Percentiles rank a stretch among this genome's conserved stretches.
Evolutionary conservation across 768 basidiomycete genomes (phyloP).

Genomic region (Phaeolepiota aurea): DNA sequence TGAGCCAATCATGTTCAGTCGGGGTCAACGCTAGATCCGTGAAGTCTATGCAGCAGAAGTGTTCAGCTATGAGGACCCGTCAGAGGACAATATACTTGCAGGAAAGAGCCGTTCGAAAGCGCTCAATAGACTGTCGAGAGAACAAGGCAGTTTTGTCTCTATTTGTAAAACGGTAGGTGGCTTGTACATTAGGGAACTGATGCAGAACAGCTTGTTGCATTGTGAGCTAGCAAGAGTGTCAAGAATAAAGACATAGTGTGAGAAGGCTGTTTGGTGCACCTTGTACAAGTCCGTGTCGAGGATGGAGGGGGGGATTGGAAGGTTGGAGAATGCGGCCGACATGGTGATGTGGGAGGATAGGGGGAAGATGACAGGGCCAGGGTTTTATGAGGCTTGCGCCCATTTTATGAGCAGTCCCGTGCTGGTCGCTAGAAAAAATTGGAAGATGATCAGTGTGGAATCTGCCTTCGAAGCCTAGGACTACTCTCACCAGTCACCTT

Average conservation of each 20-base stretch:
- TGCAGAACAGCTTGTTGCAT: slow-evolving; percentile 91
- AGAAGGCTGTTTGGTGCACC: slow-evolving; percentile 30
- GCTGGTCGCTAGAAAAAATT: no score
- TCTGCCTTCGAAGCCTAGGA: no score
- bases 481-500: no score
- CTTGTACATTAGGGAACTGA: slow-evolving; percentile 66
- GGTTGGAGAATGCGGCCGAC: slow-evolving; percentile 21
- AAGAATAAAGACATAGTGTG: slow-evolving; percentile 2
- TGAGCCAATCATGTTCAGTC: slow-evolving; percentile 63
- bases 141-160: slow-evolving; percentile 60
- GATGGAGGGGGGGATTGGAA: slow-evolving; percentile 44
- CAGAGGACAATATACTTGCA: slow-evolving; percentile 27
- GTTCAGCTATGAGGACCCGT: not conserved
- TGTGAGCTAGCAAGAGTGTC: slow-evolving; percentile 48
- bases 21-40: slow-evolving; percentile 47
- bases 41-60: slow-evolving; percentile 43
- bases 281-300: slow-evolving; percentile 96
- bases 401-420: no score
- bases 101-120: slow-evolving; percentile 44
- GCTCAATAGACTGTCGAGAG: slow-evolving; percentile 54
- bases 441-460: no score
- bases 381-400: no score
- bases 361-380: not conserved
- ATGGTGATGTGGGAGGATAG: slow-evolving; percentile 18
- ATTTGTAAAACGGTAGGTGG: slow-evolving; percentile 76